phyloP scores from a whole-genome alignment of 2,329 filamentous ascomycete species.

The Penicillium sp. region DNA sequence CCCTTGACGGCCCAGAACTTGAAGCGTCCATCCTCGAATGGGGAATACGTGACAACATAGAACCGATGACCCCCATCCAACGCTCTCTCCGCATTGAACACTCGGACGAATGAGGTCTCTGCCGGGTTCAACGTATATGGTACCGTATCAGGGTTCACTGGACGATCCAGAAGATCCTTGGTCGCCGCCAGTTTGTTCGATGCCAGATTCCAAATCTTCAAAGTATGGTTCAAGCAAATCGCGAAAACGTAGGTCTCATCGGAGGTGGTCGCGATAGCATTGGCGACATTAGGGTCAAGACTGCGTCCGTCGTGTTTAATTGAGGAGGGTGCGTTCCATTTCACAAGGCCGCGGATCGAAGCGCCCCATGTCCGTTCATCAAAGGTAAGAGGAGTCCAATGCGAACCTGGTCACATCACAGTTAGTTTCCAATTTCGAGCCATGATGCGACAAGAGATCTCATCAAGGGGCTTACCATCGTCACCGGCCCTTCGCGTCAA shows the following conservation, averaged over 20 bases:
- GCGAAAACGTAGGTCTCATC: conserved; percentile 61
- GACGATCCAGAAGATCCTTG: conserved; percentile 70
- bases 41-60: conserved; percentile 77
- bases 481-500: conserved; percentile 59
- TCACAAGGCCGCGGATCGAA: conserved; percentile 46
- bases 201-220: conserved; percentile 86
- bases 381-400: conserved; percentile 46
- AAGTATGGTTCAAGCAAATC: conserved; percentile 79
- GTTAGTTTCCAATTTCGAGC: conserved; percentile 10
- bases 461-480: conserved; percentile 40
- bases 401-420: conserved; percentile 29
- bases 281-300: conserved; percentile 42
- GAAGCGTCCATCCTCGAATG: conserved; percentile 81
- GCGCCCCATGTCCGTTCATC: conserved; percentile 48
- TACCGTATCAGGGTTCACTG: conserved; percentile 61
- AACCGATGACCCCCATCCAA: conserved; percentile 49
- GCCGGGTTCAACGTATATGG: conserved; percentile 75
- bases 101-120: conserved; percentile 69
- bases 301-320: conserved; percentile 41
- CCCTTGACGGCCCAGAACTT: conserved; percentile 83
- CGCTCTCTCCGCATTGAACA: conserved; percentile 57
- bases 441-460: background rate
- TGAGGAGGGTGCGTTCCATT: conserved; percentile 42
- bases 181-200: conserved; percentile 72
- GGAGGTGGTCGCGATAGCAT: conserved; percentile 44